Evolutionary conservation across 2,329 filamentous ascomycete genomes (phyloP), one percentile per base, ranked within the genome.

Genomic region (Chrysoporthe deuterocubensis): DNA sequence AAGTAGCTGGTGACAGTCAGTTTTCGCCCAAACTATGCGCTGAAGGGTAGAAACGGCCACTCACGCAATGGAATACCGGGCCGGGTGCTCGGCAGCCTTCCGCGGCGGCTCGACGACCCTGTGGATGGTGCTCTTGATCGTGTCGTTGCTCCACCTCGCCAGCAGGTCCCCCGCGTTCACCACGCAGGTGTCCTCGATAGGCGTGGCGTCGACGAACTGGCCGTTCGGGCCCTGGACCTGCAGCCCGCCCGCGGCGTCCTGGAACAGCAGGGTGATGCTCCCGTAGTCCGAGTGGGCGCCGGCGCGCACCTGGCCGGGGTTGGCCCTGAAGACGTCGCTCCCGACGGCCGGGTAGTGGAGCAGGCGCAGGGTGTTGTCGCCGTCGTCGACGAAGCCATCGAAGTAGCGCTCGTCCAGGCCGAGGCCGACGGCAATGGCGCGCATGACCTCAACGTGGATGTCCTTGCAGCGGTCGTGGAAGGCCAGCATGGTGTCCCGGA

Each of bases 121-220:
- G 78, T 97, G 94, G 69, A 94, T 88, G 4, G 94, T 97, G 76
- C 92, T 95, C 81, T 92, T 94, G 80, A 97, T 97, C 4, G 87
- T 91, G 75, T 96, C 93, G 75, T 97, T 97, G 71, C 91, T 93
- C 94, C 94, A 97, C 64, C 94, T 84, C 1, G 92, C 90, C 62
- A 97, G 82, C 72, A 97, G 77, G 76, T 97, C 94, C 1, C 94
- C 94, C 0, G 94, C 94, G 75, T 97, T 97, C 71, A 97, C 87
- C 13, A 97, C 92, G 52, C 96, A 90, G 0, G 93, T 94, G 65
- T 89, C 90, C 46, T 89, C 83, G 69, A 97, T 95, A 0, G 94
- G 94, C 7, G 87, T 93, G 1, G 92, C 94, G 74, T 97, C 88
- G 50, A 97, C 89, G 74, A 94, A 97, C 0, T 85, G 87, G 1